Evolutionary conservation across 2,329 filamentous ascomycete species (phyloP), one percentile per base, ranked within the genome.

Genomic region (Incumbomyces lentus): DNA sequence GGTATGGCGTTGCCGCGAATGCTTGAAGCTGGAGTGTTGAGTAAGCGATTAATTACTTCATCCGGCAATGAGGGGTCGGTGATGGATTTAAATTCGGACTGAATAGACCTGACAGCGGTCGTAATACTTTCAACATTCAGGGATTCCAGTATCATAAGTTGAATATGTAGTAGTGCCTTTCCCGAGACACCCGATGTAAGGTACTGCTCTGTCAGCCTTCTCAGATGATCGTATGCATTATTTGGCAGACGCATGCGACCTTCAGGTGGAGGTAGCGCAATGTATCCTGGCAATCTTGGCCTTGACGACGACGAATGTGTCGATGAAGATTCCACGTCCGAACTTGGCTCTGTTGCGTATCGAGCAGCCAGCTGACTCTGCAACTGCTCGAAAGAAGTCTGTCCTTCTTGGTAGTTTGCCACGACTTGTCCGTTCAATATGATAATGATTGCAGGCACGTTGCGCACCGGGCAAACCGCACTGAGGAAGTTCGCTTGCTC

Each of bases 401-500:
- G 30, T 31, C 41, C 82, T 1, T 78, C 68, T 32, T 79, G 72
- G 8, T 94, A 73, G 61, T 89, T 88, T 62, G 90, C 82, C 58
- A 83, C 81, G 12, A 94, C 68, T 51, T 84, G 76, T 7, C 84
- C 86, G 64, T 87, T 84, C 59, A 81, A 79, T 56, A 95, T 89
- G 16, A 93, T 70, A 13, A 95, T 75, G 7, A 95, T 66, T 1
- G 84, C 84, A 0, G 90, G 89, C n/a, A 79, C 79, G 54, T 79
- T 79, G 1, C 78, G 75, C n/a, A 95, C 69, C 0, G 86, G 85
- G 58, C 86, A 93, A 58, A 95, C 85, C 38, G 86, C 85, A 8
- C 81, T 76, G 12, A 96, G 71, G 58, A 87, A 93, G 5, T 77
- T 80, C 8, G 87, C 87, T 68, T 95, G 88, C 54, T 84, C 76